Conservation (phyloP, 805 yeast species). For the Saccharomyces jurei region DNA sequence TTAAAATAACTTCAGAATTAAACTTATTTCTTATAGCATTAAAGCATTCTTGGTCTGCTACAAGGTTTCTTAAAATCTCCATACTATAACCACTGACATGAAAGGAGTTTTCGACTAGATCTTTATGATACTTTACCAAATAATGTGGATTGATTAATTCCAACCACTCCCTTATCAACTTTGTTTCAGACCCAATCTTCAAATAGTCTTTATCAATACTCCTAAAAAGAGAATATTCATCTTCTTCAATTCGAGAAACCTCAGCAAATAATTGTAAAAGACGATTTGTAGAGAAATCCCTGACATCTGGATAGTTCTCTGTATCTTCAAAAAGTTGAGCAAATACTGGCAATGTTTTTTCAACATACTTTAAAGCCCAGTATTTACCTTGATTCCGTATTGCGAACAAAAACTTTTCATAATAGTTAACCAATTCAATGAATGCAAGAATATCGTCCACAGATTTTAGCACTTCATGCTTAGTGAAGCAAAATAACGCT, state of each 20-base stretch:
- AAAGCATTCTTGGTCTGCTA: conserved; percentile 15
- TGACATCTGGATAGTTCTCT: conserved; percentile 14
- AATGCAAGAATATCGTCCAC: conserved; percentile 21
- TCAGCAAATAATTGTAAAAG: conserved; percentile 19
- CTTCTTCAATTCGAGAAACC: conserved; percentile 20
- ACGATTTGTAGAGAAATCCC: conserved; percentile 14
- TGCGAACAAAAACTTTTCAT: conserved; percentile 9
- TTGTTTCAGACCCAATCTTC: conserved; percentile 10
- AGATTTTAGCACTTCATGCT: conserved; percentile 9
- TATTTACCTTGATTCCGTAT: neutral
- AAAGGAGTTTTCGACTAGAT: conserved; percentile 7
- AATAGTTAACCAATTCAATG: conserved; percentile 19
- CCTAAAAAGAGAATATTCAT: conserved; percentile 5
- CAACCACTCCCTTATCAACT: conserved; percentile 17
- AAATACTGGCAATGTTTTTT: conserved; percentile 7
- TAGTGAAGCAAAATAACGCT: conserved; percentile 13
- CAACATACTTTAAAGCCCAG: conserved; percentile 13
- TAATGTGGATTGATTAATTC: conserved; percentile 27
- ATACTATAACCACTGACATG: conserved; percentile 17
- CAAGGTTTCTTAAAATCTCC: conserved; percentile 19
- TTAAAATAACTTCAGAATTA: conserved; percentile 13
- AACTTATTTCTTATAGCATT: conserved; percentile 13
- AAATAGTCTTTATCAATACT: conserved; percentile 16
- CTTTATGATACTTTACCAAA: conserved; percentile 10
- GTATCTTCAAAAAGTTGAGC: conserved; percentile 16